Base-by-base conservation (phyloP, 768 basidiomycete genomes). In the Pleurotus djamor region DNA sequence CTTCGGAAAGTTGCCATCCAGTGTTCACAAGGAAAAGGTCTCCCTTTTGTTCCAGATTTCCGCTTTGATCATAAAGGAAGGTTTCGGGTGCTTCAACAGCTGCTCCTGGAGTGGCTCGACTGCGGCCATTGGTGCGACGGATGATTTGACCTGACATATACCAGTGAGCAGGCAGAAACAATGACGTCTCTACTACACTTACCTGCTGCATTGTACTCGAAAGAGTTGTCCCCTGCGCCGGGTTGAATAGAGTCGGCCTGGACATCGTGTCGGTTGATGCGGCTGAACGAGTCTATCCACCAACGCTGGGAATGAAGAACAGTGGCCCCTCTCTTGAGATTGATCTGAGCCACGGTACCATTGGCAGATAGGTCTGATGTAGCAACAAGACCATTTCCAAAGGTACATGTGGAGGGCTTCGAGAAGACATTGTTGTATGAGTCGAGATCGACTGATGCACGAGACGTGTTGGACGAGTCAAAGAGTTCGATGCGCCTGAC, bases 1-100 rank as follows among this genome's bases (percentile, higher is more conserved):
- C 34, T n/a, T 51, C 58, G 1, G 58, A 59, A 6, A 62, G 41
- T 38, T 62, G 58, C 61, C 61, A 62, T 6, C 61, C 61, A 14
- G 37, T 38, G 32, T 61, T 59, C 16, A 59, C 43, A 14, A 61
- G 58, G n/a, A 54, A 36, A 14, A 59, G 37, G 13, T 48, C 52
- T 33, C 52, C 58, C 28, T 54, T 61, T 14, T 52, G 41, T 28
- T 38, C 45, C 50, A 61, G 16, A 51, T 61, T 61, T 37, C 61
- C 61, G 4, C 49, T 59, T 14, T 50, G 37, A 44, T 61, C 58
- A 48, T 59, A 61, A 8, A 38, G 21, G 13, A 55, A 55, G 54
- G 17, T 12, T 9, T 55, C 54, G 37, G 54, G 52, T 14, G 52
- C 9, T 13, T 14, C 35, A 4, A 7, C 16, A 9, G 35, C 52